Base-by-base conservation (phyloP, 108 stramenopile genomes). In the Cyclotella distinguenda region DNA sequence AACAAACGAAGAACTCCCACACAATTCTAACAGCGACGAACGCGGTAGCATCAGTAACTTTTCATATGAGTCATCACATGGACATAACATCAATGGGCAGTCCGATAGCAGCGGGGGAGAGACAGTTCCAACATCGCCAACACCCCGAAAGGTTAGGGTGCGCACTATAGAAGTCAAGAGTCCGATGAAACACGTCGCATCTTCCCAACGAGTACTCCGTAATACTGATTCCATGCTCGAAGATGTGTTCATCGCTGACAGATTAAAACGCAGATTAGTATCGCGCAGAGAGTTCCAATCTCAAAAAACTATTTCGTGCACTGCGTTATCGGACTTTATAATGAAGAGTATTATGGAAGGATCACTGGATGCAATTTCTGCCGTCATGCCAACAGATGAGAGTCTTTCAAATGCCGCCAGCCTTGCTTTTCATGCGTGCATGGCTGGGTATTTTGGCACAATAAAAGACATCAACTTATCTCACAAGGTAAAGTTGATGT, bases 191-290 rank as follows among this genome's bases (percentile, higher is more conserved):
- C 66, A 68, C 31, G 60, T 64, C 27, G 79, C 79, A 7, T 70
- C 60, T 23, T 42, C 57, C 13, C 70, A 75, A 50, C 43, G 69
- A 44, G 74, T 76, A 25, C 60, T 35, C 44, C 49, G 79, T 23
- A 80, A 76, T 40, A 76, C 79, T 12, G 79, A 80, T 39, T 73
- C 71, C 42, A 80, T 80, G 69, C 39, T 80, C 32, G 74, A 75
- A 55, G 79, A 80, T 70, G 73, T 47, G 22, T 62, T 74, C 22
- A 64, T 80, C 32, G 78, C 65, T 4, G 51, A 54, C 44, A 68
- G 60, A 34, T 62, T 74, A 25, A 68, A 69, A 28, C 50, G 72
- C 11, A 51, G 79, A 9, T 61, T 80, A 11, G 48, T 11, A 48
- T 61, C 69, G 22, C 46, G 79, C 28, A 48, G 68, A 16, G 42